phyloP scores from a whole-genome alignment of 2,329 filamentous ascomycete genomes.

The Orbilia blumenaviensis region DNA sequence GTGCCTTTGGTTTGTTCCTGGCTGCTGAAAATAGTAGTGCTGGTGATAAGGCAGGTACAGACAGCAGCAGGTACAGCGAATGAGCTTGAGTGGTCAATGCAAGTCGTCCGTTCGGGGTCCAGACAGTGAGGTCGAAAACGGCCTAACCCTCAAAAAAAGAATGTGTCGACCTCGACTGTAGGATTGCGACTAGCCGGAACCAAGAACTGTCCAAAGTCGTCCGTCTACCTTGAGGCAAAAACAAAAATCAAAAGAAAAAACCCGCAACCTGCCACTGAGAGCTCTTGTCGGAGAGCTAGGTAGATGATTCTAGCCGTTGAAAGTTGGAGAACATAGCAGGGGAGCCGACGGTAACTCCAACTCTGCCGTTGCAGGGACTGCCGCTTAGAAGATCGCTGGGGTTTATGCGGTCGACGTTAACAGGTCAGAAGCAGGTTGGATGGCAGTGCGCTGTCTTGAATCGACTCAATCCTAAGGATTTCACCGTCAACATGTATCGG shows the following conservation, averaged over 20 bases:
- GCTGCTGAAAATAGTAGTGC: conserved; percentile 53
- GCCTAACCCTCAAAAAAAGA: conserved; percentile 46
- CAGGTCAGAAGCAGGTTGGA: conserved; percentile 28
- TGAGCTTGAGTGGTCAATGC: conserved; percentile 45
- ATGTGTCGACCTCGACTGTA: conserved; percentile 38
- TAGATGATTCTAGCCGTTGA: conserved; percentile 27
- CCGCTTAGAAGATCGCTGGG: conserved; percentile 46
- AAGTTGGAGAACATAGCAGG: conserved; percentile 37
- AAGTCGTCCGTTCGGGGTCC: conserved; percentile 43
- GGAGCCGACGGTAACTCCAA: conserved; percentile 17
- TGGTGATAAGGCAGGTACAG: conserved; percentile 55
- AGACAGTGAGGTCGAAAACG: conserved; percentile 49
- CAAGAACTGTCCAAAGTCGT: conserved; percentile 31
- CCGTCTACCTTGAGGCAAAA: conserved; percentile 45
- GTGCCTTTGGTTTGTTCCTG: conserved; percentile 51
- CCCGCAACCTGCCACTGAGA: conserved; percentile 13
- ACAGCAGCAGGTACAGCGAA: conserved; percentile 54
- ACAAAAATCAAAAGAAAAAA: conserved; percentile 21
- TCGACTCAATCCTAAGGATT: conserved; percentile 35
- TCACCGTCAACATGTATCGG: conserved; percentile 27
- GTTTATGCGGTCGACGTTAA: conserved; percentile 37
- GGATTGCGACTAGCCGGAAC: conserved; percentile 52
- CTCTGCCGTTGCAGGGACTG: conserved; percentile 40
- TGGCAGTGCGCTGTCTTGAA: conserved; percentile 32
- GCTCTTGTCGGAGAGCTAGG: conserved; percentile 34